Evolutionary conservation across 1,139 yeast genomes (phyloP).

Genomic region (Yamadazyma conglobata): DNA sequence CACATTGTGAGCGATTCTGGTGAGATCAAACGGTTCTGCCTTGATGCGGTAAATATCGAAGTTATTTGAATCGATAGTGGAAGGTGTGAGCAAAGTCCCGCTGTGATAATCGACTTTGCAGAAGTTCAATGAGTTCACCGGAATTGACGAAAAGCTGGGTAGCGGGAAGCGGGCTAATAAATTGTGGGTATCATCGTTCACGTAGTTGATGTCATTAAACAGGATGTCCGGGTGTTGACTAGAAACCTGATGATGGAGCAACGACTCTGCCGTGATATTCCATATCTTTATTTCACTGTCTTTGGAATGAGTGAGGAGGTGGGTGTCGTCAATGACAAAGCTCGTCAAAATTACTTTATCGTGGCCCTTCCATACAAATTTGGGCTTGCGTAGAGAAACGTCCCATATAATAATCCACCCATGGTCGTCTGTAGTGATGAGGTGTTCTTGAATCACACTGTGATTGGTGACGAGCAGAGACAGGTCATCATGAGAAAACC

Average conservation of each 20-base stretch:
- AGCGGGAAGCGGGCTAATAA: constrained; percentile 14
- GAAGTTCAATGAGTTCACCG: constrained; percentile 56
- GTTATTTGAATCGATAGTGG: constrained; percentile 49
- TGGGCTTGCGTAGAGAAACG: constrained; percentile 15
- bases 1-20: constrained; percentile 27
- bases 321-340: constrained; percentile 28
- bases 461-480: too few relatives aligned
- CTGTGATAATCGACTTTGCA: constrained; percentile 41
- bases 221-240: constrained; percentile 11
- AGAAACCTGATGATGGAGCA: constrained; percentile 1
- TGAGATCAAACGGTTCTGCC: constrained; percentile 18
- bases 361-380: constrained; percentile 50
- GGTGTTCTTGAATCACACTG: too few relatives aligned
- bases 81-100: constrained; percentile 43
- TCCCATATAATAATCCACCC: constrained; percentile 57
- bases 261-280: constrained; percentile 22
- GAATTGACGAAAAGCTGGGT: constrained; percentile 33
- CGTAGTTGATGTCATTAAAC: constrained; percentile 12
- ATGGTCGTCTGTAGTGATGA: constrained; percentile 41
- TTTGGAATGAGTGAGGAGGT: constrained; percentile 50
- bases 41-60: constrained; percentile 48
- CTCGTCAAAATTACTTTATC: constrained; percentile 42
- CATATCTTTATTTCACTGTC: constrained; percentile 52
- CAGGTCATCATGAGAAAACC: too few relatives aligned
- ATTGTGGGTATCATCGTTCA: constrained; percentile 10